phyloP scores from a whole-genome alignment of 768 basidiomycete species.

The Dioszegia hungarica region DNA sequence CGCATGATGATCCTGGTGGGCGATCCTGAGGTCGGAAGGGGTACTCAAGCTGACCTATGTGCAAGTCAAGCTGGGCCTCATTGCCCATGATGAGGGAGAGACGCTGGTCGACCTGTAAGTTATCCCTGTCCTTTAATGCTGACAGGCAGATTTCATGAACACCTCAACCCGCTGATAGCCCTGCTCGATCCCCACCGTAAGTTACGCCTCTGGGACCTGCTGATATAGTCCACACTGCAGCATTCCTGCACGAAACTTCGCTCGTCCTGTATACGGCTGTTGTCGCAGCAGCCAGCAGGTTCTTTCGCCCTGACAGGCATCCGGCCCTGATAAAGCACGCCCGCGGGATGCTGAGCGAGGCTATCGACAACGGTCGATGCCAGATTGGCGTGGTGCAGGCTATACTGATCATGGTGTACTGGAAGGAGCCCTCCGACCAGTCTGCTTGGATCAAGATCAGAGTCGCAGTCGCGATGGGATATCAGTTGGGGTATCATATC shows the following conservation, averaged over 20 bases:
- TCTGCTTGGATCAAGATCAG: constrained; percentile 22
- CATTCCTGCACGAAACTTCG: constrained; percentile 71
- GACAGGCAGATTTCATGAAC: neutral
- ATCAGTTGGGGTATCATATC: neutral
- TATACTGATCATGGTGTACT: constrained; percentile 15
- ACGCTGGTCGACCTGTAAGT: neutral
- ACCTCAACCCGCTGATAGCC: constrained; percentile 11
- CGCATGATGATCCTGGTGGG: no score
- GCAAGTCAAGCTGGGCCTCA: neutral
- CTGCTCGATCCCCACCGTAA: constrained; percentile 12
- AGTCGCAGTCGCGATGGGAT: constrained; percentile 10
- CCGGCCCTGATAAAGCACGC: constrained; percentile 6
- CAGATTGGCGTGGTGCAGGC: constrained; percentile 9
- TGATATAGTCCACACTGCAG: constrained; percentile 61
- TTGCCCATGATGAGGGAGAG: neutral
- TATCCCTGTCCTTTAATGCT: neutral
- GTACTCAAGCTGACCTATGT: constrained; percentile 5
- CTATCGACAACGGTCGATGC: constrained; percentile 1
- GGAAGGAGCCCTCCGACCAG: constrained; percentile 17
- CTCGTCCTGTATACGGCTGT: constrained; percentile 79
- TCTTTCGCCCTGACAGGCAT: constrained; percentile 3
- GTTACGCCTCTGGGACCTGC: neutral
- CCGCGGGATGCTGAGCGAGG: constrained; percentile 8
- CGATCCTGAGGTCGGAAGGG: no score
- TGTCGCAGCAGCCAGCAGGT: constrained; percentile 76